Evolutionary conservation across 768 basidiomycete species (phyloP), one percentile per base, ranked within the genome.

Genomic region (Leccinum variicolor): DNA sequence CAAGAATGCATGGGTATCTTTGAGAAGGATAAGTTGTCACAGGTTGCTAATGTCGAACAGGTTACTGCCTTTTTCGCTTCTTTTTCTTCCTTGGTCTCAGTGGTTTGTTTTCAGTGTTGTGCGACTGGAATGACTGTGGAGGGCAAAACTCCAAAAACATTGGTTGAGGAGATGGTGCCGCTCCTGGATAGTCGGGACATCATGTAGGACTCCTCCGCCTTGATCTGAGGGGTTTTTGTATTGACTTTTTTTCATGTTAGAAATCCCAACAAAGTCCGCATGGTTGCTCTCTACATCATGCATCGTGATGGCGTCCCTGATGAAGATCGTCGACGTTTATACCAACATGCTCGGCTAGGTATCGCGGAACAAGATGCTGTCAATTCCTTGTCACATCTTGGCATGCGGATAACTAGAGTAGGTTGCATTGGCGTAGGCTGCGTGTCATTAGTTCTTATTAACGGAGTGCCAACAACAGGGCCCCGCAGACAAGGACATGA

Each of bases 91-190:
- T 17, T 13, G 14, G 11, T 53, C 54, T 60, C 13, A 52, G 11
- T 56, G 31, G 46, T n/a, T 47, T 26, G 50, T 19, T 23, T 19
- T 15, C 63, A 98, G 93, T 90, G 87, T 72, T 98, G 94, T 65
- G 90, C 97, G 1, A 99, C 97, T 4, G 96, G 96, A 14, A 65
- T 89, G 34, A 98, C 91, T 6, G 78, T 89, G 0, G 93, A 98
- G 64, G 95, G 95, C 1, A 98, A 97, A 75, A 79, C 85, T n/a
- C 97, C 97, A 2, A 98, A 97, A 71, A 84, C 83, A 0, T 75
- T 99, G 3, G 94, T 99, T 2, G 97, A 98, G 70, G 95, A 99
- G 71, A 98, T 99, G 97, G 95, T 99, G 0, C 96, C 97, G 0
- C 75, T 99, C 29, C 79, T 99, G 25, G 96, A 95, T 67, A 88